Base-by-base conservation (phyloP, 768 basidiomycete species). In the Suillus discolor region DNA sequence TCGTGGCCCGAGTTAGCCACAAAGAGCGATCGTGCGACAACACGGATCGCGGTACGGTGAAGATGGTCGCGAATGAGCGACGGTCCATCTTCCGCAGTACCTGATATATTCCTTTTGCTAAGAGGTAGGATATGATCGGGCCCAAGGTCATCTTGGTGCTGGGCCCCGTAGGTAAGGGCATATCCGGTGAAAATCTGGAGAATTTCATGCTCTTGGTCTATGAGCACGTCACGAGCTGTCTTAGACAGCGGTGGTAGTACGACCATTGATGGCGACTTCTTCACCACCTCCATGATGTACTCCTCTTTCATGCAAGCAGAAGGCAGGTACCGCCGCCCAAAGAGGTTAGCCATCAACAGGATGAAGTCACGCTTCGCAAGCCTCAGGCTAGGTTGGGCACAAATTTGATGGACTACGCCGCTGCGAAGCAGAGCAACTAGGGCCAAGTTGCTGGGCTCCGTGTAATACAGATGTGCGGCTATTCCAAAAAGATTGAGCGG, bases 381-480 rank as follows among this genome's bases (percentile, higher is more conserved):
- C 54, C 80, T 71, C 15, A 71, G 28, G 51, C 75, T 77, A 11
- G 69, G 23, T 61, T 85, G 80, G 20, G 70, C 68, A 73, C 88
- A 88, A 39, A 91, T 82, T 0, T 76, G 68, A 72, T 91, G 90
- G 12, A 92, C 63, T 57, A 85, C 80, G 9, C 89, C 90, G 5
- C 77, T 77, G 42, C 84, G 84, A 51, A 91, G 74, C 18, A 92
- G 79, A 1, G 81, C 72, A 13, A 89, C 84, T 2, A 91, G 75
- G 0, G 90, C 89, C 45, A 92, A 80, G 74, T 91, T 91, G 76
- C 83, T 85, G 1, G 90, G 90, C 72, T 92, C 89, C 1, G 85
- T 85, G 69, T 89, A 87, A 57, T 87, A 87, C 38, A 88, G 76
- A 67, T 85, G 86, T 1, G 85, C 78, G 0, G 84, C 83, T 13